Evolutionary conservation across 2,329 filamentous ascomycete species (phyloP).

Genomic region (Calonectria crousiana): DNA sequence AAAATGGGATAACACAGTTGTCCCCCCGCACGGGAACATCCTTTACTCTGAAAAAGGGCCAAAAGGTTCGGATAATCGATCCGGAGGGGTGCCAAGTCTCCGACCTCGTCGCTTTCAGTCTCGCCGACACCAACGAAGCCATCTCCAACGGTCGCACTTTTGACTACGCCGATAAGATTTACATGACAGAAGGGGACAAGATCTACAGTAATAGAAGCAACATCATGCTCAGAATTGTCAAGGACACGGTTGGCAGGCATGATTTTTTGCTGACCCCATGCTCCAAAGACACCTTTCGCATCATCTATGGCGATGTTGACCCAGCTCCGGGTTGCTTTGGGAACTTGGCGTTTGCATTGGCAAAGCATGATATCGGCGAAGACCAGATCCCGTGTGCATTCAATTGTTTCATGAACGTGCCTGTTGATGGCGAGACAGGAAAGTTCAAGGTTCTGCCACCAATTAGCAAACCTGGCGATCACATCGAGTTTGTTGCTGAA

Average conservation of each 20-base stretch:
- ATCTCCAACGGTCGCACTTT: slow-evolving; percentile 13
- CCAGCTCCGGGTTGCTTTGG: slow-evolving; percentile 9
- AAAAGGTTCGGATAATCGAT: not conserved
- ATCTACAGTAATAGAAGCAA: slow-evolving; percentile 17
- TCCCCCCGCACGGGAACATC: not conserved
- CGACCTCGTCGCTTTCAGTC: slow-evolving; percentile 2
- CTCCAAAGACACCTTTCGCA: slow-evolving; percentile 17
- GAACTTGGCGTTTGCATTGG: slow-evolving; percentile 1
- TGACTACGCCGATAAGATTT: slow-evolving; percentile 13
- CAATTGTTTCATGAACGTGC: slow-evolving; percentile 18
- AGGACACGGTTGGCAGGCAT: slow-evolving; percentile 1
- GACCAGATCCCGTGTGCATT: slow-evolving; percentile 14
- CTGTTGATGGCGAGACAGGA: slow-evolving; percentile 1
- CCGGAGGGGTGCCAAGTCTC: slow-evolving; percentile 11
- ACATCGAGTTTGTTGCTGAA: slow-evolving; percentile 2
- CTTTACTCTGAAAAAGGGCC: not conserved
- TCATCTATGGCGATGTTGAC: slow-evolving; percentile 13
- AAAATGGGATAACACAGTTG: not conserved
- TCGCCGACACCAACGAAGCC: not conserved
- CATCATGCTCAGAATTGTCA: not conserved
- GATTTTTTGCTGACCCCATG: slow-evolving; percentile 9
- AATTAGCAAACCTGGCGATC: not conserved
- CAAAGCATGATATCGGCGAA: not conserved
- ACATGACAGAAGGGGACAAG: not conserved
- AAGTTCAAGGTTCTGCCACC: slow-evolving; percentile 6